phyloP scores from a whole-genome alignment of 805 yeast genomes.

The Candida methanosorbosa region DNA sequence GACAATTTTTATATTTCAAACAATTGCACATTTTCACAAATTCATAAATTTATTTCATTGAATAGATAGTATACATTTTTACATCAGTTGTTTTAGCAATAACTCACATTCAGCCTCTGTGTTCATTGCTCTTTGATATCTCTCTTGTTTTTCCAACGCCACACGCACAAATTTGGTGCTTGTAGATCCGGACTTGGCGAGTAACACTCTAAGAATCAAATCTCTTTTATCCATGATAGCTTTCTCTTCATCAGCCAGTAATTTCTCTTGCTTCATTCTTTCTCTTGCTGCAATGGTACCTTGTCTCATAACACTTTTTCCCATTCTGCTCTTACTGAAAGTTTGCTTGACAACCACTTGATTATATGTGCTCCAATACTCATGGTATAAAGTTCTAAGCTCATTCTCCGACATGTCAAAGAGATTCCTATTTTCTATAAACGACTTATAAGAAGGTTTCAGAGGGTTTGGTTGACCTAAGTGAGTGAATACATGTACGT shows the following conservation, averaged over 20 bases:
- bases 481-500: background rate
- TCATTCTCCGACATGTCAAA: slow-evolving; percentile 9
- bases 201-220: slow-evolving; percentile 59
- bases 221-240: slow-evolving; percentile 37
- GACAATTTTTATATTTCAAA: no score
- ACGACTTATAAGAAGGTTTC: slow-evolving; percentile 11
- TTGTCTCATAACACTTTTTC: slow-evolving; percentile 63
- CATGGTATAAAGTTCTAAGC: slow-evolving; percentile 7
- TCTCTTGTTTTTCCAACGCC: slow-evolving; percentile 18
- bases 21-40: no score
- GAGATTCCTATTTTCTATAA: slow-evolving; percentile 5
- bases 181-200: slow-evolving; percentile 30
- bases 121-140: slow-evolving; percentile 17
- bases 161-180: slow-evolving; percentile 13
- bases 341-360: slow-evolving; percentile 9
- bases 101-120: slow-evolving; percentile 33
- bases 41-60: no score
- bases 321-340: slow-evolving; percentile 7
- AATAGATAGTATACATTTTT: no score
- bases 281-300: slow-evolving; percentile 36
- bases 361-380: slow-evolving; percentile 16
- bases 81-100: background rate
- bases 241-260: slow-evolving; percentile 34
- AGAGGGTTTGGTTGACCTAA: slow-evolving; percentile 7
- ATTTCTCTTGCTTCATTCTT: slow-evolving; percentile 3